Evolutionary conservation across 768 basidiomycete genomes (phyloP).

Genomic region (Suillus variegatus): DNA sequence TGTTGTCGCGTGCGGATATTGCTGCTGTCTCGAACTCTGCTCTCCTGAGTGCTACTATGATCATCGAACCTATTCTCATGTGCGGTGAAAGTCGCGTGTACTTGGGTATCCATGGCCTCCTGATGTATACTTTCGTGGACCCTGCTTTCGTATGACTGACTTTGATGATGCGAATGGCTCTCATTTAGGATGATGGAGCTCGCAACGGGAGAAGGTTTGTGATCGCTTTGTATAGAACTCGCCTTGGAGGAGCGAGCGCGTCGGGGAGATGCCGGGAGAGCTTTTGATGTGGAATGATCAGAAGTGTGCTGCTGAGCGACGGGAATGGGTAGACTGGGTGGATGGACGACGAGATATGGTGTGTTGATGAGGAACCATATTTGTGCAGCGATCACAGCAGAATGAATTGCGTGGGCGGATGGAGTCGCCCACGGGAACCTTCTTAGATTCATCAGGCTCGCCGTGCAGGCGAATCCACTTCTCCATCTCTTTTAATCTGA

Average conservation of each 20-base stretch:
- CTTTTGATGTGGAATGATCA: constrained; percentile 18
- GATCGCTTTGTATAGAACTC: constrained; percentile 6
- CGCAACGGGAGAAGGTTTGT: constrained; percentile 15
- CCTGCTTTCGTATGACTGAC: constrained; percentile 15
- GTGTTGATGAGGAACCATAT: constrained; percentile 34
- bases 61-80: constrained; percentile 10
- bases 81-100: neutral
- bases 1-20: constrained; percentile 16
- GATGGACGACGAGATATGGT: constrained; percentile 30
- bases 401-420: constrained; percentile 30
- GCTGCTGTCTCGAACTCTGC: constrained; percentile 7
- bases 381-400: constrained; percentile 36
- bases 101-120: neutral
- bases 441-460: constrained; percentile 23
- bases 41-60: constrained; percentile 19
- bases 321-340: constrained; percentile 23
- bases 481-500: constrained; percentile 78
- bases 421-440: constrained; percentile 18
- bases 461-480: constrained; percentile 66
- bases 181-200: constrained; percentile 17
- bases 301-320: constrained; percentile 22
- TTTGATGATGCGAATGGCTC: constrained; percentile 13
- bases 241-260: constrained; percentile 18
- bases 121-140: constrained; percentile 20
- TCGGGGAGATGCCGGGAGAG: constrained; percentile 16